Base-by-base conservation (phyloP, 768 basidiomycete genomes). In the Leccinellum rugosiceps region DNA sequence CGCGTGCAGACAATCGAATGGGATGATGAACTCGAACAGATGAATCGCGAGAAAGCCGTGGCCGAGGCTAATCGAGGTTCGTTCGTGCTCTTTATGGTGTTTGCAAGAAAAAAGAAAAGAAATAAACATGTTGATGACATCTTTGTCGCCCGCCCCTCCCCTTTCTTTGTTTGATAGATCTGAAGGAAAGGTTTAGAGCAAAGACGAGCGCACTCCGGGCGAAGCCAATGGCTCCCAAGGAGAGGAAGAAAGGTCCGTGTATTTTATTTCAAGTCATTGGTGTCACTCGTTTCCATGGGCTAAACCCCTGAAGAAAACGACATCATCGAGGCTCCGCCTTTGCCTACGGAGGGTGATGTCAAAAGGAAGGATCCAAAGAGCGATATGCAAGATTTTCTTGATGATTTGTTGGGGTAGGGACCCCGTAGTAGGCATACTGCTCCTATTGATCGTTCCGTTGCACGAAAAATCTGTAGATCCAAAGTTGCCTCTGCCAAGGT, bases 41-140 rank as follows among this genome's bases (percentile, higher is more conserved):
- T 93, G 76, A 80, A 73, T 32, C 79, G 81, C 21, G 89, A 90
- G 59, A 92, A 91, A 64, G 80, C 80, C 2, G 79, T 81, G 6
- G 89, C 90, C 0, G 90, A 92, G 57, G 90, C 91, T 13, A 81
- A 80, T 23, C 77, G 88, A 78, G 91, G 91, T 89, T 53, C 45
- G 76, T 65, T 26, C 9, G 13, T 38, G 44, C 32, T 23, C 38
- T 13, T 41, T 21, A 2, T 43, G 41, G 30, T 13, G 14, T 3
- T 7, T 8, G 9, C 15, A 46, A 46, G 45, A 25, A 13, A 43
- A 43, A 19, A 43, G 5, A 10, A 6, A 19, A 2, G n/a, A 11
- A 21, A 13, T 10, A 8, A 35, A 34, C n/a, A 9, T 17, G 21
- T 28, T 26, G 9, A 52, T 52, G 14, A 44, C 17, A 2, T 1